Evolutionary conservation across 805 yeast genomes (phyloP).

Genomic region (Candida alai): DNA sequence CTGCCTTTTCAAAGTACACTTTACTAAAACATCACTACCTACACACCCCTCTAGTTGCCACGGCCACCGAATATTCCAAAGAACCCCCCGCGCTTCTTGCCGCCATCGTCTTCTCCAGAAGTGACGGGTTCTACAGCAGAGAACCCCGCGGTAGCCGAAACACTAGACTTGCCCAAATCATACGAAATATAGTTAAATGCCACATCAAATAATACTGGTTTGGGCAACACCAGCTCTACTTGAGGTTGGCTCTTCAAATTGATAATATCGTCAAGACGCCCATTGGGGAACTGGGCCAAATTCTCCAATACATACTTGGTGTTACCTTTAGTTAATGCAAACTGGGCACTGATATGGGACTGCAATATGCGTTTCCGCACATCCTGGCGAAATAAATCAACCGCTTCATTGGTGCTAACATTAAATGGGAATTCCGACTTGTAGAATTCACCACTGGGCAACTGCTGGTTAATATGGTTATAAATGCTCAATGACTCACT

Average conservation of each 20-base stretch:
- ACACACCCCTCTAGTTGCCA: too few relatives aligned
- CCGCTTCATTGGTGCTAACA: slow-evolving; percentile 36
- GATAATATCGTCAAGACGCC: slow-evolving; percentile 18
- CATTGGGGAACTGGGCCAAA: slow-evolving; percentile 35
- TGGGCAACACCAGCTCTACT: slow-evolving; percentile 62
- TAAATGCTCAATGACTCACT: slow-evolving; percentile 47
- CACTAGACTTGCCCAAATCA: slow-evolving; percentile 22
- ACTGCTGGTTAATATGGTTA: slow-evolving; percentile 18
- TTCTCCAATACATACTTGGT: slow-evolving; percentile 42
- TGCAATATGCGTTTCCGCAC: slow-evolving; percentile 17
- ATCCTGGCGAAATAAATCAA: slow-evolving; percentile 19
- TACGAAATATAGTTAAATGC: slow-evolving; percentile 79
- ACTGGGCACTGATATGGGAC: slow-evolving; percentile 47
- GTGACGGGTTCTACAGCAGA: not conserved
- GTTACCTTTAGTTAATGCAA: slow-evolving; percentile 20
- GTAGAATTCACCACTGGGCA: slow-evolving; percentile 17
- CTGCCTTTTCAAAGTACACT: too few relatives aligned
- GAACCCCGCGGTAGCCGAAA: slow-evolving; percentile 8
- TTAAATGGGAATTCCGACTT: slow-evolving; percentile 39
- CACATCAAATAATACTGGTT: slow-evolving; percentile 88
- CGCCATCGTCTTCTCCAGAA: slow-evolving; percentile 4
- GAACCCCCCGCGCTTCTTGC: slow-evolving; percentile 50
- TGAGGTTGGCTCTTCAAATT: slow-evolving; percentile 17
- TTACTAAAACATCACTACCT: too few relatives aligned
- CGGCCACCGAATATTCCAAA: slow-evolving; percentile 67